Evolutionary conservation across 176 grass and related monocot genomes (phyloP), one percentile per base, ranked within the genome.

Genomic region (Tuctoria greenei): DNA sequence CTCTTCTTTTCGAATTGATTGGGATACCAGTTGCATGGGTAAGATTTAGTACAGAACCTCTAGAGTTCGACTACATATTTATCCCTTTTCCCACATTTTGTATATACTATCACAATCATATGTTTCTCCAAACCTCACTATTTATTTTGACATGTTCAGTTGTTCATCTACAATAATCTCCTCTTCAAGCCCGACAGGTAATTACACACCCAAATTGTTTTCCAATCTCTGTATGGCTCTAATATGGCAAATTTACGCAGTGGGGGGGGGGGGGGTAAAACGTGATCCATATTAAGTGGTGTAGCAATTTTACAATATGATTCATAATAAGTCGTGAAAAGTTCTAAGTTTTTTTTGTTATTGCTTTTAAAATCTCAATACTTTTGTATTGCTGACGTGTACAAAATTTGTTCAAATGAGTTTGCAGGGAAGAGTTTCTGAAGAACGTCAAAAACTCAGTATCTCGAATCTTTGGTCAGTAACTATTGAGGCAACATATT

Each of bases 111-210:
- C 45, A 15, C 47, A 52, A 10, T 69, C 40, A 15, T 40, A 36
- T 27, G n/a, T 52, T 43, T 54, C 44, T 37, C 4, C 7, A 26
- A 76, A 15, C 31, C 47, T 72, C 41, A 78, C 45, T 59, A 14
- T 44, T 81, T 62, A 0, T 68, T 74, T 80, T 54, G 21, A 66
- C 40, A 52, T 83, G 84, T 84, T 64, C 86, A 94, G 95, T 74
- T 81, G 73, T 98, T 98, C 73, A 80, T 98, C 78, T 98, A 98
- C 63, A 87, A 88, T 45, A 94, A 98, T 70, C 95, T 98, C 61
- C 82, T 98, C 27, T 92, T 98, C 85, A 98, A 88, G 72, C 70
- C 84, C 51, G 89, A 92, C 50, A 94, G 91, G 95, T 94, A 90
- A 61, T 21, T 38, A 61, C 14, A 38, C 37, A 24, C 47, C 67